Evolutionary conservation across 2,329 filamentous ascomycete genomes (phyloP).

Genomic region (Colletotrichum salicis): DNA sequence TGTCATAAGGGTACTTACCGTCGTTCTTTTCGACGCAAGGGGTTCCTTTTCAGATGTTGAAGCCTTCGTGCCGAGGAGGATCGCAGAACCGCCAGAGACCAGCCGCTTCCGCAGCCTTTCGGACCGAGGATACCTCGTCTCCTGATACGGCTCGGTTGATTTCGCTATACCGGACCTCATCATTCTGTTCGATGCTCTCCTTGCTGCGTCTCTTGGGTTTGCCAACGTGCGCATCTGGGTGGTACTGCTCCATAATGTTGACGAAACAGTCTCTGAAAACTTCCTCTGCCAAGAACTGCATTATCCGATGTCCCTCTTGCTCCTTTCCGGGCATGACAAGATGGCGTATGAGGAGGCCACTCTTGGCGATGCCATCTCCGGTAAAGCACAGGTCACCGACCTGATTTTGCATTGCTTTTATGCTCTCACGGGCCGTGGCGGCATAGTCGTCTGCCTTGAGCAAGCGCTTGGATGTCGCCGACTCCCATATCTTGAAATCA

Average conservation of each 20-base stretch:
- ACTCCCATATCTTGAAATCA: conserved; percentile 86
- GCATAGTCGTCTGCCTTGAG: conserved; percentile 84
- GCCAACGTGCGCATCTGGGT: conserved; percentile 82
- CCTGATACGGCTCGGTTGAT: conserved; percentile 78
- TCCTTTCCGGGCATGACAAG: conserved; percentile 87
- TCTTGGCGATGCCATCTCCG: conserved; percentile 81
- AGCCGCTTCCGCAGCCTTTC: conserved; percentile 73
- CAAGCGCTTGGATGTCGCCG: conserved; percentile 72
- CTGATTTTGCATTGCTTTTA: conserved; percentile 82
- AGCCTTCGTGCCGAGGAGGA: conserved; percentile 61
- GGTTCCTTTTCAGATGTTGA: conserved; percentile 55
- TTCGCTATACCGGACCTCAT: conserved; percentile 74
- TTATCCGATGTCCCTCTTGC: conserved; percentile 77
- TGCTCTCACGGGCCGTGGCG: conserved; percentile 76
- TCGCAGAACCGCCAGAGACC: conserved; percentile 86
- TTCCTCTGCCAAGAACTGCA: conserved; percentile 78
- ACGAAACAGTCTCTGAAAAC: conserved; percentile 81
- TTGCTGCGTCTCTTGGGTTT: conserved; percentile 63
- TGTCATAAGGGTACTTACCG: background rate
- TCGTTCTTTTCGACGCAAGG: conserved; percentile 7
- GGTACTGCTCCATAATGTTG: conserved; percentile 91
- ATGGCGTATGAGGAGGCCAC: conserved; percentile 79
- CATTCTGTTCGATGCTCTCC: conserved; percentile 45
- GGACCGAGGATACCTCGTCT: conserved; percentile 74
- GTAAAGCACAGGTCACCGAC: conserved; percentile 88